Evolutionary conservation across 2,329 filamentous ascomycete genomes (phyloP), one percentile per base, ranked within the genome.

Genomic region (Botryosphaeria dothidea): DNA sequence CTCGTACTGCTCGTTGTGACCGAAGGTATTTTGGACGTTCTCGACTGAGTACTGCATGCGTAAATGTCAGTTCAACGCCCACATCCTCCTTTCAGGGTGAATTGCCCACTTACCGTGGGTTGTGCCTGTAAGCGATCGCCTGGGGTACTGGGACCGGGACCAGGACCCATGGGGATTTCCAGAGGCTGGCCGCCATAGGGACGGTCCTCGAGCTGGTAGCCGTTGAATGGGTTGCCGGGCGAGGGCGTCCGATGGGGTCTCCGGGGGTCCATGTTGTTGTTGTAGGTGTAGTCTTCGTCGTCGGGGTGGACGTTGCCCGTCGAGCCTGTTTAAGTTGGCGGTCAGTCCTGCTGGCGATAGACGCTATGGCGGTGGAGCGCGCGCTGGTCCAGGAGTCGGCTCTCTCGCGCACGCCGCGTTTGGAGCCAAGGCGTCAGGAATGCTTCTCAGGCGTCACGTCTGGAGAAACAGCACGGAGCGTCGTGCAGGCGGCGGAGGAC

Each of bases 181-280:
- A 93, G 81, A 67, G 88, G 88, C 54, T 81, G 77, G 69, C 78
- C 71, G 74, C 45, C 34, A 45, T 92, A 93, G 8, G 89, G 88
- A 69, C 88, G 86, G 76, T 96, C 91, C 49, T 95, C 90, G 52
- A 96, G 85, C 75, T 96, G 91, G 77, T 97, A 96, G 69, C 89
- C 87, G 71, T 90, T 86, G 17, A 90, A 80, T 29, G 90, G 91
- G 69, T 92, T 89, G 56, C 88, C 90, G 36, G 92, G 92, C 52
- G 92, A 95, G 62, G 92, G 91, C 65, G 91, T 87, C 70, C 90
- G 87, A 75, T 82, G 74, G 60, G 75, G 73, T 69, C 75, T 83
- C 70, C 83, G 84, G 64, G 84, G 83, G 70, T 86, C 81, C 83
- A 88, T 82, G 63, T 41, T 54, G 38, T 68, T 66, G 66, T 67